Evolutionary conservation across 2,329 filamentous ascomycete genomes (phyloP), one percentile per base, ranked within the genome.

Genomic region (Arachnomyces sp.): DNA sequence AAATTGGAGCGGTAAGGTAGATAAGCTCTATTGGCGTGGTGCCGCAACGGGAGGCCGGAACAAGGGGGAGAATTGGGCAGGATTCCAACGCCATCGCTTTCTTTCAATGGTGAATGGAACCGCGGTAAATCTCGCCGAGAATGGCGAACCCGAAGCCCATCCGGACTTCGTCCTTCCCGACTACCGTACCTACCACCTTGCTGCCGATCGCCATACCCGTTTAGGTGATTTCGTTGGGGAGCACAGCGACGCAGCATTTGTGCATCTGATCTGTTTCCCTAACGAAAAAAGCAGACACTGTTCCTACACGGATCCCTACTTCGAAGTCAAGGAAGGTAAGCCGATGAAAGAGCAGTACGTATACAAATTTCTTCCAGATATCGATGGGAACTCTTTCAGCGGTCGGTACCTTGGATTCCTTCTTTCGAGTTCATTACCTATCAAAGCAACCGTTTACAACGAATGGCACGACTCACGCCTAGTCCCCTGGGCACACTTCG

Each of bases 381-480:
- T 90, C 41, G 86, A 90, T 59, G 86, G 85, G 21, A 80, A 84
- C 62, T 78, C 73, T 2, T 84, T 83, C 53, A 82, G 76, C 17
- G 82, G 80, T 1, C 74, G 82, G 4, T 86, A 81, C 53, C 71
- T 80, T 3, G 77, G 75, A 0, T 87, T 89, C 57, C 65, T 90
- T 16, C 71, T 75, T 28, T 84, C 78, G 21, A 84, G 77, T 2
- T 80, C 76, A 12, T 60, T 89, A 7, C 82, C 82, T 0, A 77
- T 92, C 63, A 92, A 90, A 64, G 77, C 81, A 4, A 87, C 85
- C 0, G 67, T 90, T 15, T 92, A 81, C 63, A 73, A 76, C 14
- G 86, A 92, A 58, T 92, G 85, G 86, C 85, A 89, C 54, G 84
- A 89, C 56, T 75, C 73, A 33, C 72, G 85, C 2, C 68, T 90